phyloP scores from a whole-genome alignment of 768 basidiomycete genomes.

The Tremella mesenterica region DNA sequence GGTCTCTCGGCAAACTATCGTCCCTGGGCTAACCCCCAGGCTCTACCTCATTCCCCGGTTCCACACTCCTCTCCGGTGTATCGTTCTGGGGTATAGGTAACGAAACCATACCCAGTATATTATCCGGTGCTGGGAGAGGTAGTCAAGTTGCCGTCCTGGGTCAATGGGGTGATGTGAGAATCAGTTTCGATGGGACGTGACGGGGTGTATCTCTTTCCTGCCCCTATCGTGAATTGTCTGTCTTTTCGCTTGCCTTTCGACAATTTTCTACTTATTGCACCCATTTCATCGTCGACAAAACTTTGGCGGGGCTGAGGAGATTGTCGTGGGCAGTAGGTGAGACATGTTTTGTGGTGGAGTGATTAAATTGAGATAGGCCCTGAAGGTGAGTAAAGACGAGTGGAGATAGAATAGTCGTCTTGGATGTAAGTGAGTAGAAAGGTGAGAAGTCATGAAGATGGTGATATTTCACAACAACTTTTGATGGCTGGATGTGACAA shows the following conservation, averaged over 20 bases:
- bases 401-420: too few species aligned
- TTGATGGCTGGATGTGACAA: too few species aligned
- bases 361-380: background rate
- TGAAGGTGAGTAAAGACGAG: background rate
- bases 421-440: too few species aligned
- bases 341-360: background rate
- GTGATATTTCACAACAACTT: too few species aligned
- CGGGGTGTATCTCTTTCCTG: too few species aligned
- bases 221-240: too few species aligned
- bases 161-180: constrained; percentile 26
- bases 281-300: background rate
- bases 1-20: too few species aligned
- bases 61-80: constrained; percentile 15
- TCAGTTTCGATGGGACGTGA: constrained; percentile 28
- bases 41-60: too few species aligned
- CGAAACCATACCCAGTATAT: background rate
- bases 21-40: too few species aligned
- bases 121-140: constrained; percentile 1
- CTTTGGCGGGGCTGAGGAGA: constrained; percentile 10
- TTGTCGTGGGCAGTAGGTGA: constrained; percentile 6
- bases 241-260: too few species aligned
- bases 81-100: constrained; percentile 14
- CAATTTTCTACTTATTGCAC: too few species aligned
- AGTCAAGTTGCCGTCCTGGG: constrained; percentile 21
- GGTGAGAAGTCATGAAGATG: too few species aligned